Evolutionary conservation across 2,329 filamentous ascomycete genomes (phyloP).

Genomic region (Phyllosticta paracitricarpa): DNA sequence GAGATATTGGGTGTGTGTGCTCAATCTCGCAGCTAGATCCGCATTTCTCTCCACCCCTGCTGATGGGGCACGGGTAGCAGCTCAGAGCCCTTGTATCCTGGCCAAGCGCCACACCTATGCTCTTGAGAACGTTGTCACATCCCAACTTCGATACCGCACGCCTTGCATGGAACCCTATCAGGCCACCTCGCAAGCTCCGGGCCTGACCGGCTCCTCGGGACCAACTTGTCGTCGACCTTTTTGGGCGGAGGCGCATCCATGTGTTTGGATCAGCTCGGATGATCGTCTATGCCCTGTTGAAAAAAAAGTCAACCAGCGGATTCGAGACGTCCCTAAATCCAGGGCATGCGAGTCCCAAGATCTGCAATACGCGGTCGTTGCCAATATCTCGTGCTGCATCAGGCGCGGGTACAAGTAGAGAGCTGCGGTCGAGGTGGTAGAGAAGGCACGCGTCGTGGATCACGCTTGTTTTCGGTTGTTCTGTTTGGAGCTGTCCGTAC

Average conservation of each 20-base stretch:
- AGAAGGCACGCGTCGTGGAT: background rate
- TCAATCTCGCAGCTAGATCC: background rate
- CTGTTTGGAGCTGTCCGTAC: background rate
- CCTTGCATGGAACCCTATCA: constrained; percentile 9
- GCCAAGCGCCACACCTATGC: constrained; percentile 9
- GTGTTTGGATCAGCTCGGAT: constrained; percentile 10
- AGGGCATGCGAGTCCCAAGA: constrained; percentile 4
- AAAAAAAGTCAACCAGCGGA: background rate
- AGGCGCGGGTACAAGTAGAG: background rate
- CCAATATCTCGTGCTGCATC: constrained; percentile 3
- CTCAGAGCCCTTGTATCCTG: background rate
- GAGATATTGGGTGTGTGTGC: background rate
- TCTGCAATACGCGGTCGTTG: constrained; percentile 3
- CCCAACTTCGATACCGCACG: background rate
- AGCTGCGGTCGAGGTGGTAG: background rate
- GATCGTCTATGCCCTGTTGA: background rate
- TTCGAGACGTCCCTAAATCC: constrained; percentile 8
- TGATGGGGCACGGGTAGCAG: background rate
- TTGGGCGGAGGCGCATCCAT: constrained; percentile 9
- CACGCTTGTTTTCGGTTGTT: background rate
- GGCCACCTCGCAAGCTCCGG: constrained; percentile 7
- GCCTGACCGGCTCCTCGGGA: constrained; percentile 6
- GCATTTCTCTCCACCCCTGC: background rate
- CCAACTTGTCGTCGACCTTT: constrained; percentile 4
- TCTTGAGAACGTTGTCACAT: constrained; percentile 2